Evolutionary conservation across 179 eudicot species (phyloP).

Genomic region (Spinacia oleracea): DNA sequence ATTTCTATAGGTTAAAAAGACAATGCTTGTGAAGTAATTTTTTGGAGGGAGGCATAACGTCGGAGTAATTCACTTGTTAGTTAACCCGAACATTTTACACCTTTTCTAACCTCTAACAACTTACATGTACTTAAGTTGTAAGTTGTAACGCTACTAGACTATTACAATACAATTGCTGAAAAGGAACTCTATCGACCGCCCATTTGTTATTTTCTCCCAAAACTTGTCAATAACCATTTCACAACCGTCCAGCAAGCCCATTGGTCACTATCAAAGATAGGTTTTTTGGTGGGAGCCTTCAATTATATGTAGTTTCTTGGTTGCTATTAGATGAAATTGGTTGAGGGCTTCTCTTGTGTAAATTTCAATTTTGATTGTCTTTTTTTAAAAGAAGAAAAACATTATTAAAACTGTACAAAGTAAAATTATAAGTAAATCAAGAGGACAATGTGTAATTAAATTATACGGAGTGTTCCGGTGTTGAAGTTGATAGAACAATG

Average conservation of each 20-base stretch:
- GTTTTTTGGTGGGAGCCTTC: neutral
- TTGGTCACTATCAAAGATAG: neutral
- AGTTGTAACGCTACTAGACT: neutral
- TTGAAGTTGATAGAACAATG: too few species aligned
- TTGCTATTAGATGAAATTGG: neutral
- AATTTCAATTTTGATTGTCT: neutral
- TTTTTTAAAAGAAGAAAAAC: too few species aligned
- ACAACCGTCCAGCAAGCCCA: conserved; percentile 5
- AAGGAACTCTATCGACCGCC: neutral
- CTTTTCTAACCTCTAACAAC: neutral
- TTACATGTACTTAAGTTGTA: neutral
- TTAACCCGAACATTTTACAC: neutral
- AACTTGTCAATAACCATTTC: neutral
- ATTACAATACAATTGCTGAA: too few species aligned
- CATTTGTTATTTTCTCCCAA: neutral
- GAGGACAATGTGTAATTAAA: too few species aligned
- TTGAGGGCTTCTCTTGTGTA: neutral
- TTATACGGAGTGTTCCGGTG: too few species aligned
- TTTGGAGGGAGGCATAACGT: neutral
- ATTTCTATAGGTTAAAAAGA: neutral
- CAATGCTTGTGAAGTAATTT: neutral
- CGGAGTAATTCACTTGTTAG: neutral
- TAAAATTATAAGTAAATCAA: too few species aligned
- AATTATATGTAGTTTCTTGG: neutral
- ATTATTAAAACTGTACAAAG: too few species aligned